Evolutionary conservation across 2,329 filamentous ascomycete species (phyloP), one percentile per base, ranked within the genome.

Genomic region (Talaromyces islandicus): DNA sequence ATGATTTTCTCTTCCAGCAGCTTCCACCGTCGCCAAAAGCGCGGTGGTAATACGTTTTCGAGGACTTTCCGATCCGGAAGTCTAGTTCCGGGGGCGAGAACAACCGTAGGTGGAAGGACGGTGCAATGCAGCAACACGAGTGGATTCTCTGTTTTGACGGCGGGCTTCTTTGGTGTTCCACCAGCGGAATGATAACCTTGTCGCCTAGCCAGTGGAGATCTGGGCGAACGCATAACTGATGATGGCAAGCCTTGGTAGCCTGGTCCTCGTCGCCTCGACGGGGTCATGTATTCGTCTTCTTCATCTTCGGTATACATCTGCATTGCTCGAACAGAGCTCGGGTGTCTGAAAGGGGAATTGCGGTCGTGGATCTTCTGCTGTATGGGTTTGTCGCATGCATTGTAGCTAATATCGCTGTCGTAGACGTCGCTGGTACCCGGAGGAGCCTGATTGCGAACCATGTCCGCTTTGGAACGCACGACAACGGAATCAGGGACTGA

Each of bases 41-140:
- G 66, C 1, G 69, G 54, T 0, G 83, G 83, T 60, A 86, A 74
- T 7, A 82, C 71, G 32, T 81, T 79, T 53, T 74, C 75, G 66
- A 86, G 75, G 19, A 76, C 67, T 7, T 79, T 74, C 57, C 76
- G 70, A 48, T 75, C 72, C 29, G 72, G 73, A 2, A 66, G 64
- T 0, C 65, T 65, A 2, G 69, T 19, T 1, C 72, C 65, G 4
- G 72, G 72, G 4, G 79, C 76, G 52, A 83, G 80, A 0, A 80
- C 77, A 4, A 83, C 68, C 17, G 79, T 78, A 12, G 81, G 78
- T 0, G 83, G 82, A 14, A 87, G 73, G 0, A 87, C 70, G 4
- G 81, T 86, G 57, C 85, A 81, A 67, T 88, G 85, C 3, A 88
- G 72, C 56, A 88, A 70, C 2, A 88, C 83, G 4, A 88, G 76